Base-by-base conservation (phyloP, 805 yeast species). In the Jamesozyma lodderae region DNA sequence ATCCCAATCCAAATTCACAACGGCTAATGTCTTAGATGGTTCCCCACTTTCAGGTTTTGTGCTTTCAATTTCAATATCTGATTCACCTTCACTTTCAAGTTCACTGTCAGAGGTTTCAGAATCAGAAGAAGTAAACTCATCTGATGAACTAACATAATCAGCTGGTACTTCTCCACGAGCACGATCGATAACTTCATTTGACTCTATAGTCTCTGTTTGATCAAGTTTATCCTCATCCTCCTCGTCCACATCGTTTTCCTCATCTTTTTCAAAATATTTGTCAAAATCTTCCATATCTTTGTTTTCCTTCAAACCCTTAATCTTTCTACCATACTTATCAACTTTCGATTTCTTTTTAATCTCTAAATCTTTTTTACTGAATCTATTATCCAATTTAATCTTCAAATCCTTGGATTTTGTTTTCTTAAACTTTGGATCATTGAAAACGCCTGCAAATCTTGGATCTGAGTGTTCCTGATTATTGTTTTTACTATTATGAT, bases 1-100 rank as follows among this genome's bases (percentile, higher is more conserved):
- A 51, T 92, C 98, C 98, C 98, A 92, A 57, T 92, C 98, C 73
- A 92, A 68, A 54, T 92, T 92, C 22, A 92, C 97, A 1, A 81
- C 95, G 0, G 98, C 98, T 53, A 92, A 68, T 5, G 83, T 67
- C 24, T 65, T 66, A 1, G 94, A 70, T 22, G 95, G 94, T 2
- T 90, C 96, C 33, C 95, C 94, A 36, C 77, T 80, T 35, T 83
- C 87, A n/a, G 92, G 82, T 37, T 74, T 71, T 8, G 64, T 66
- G 16, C 30, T 24, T 47, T 74, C 82, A 9, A 68, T 48, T 46
- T 77, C 82, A 18, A 72, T 60, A 16, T 74, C 82, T 3, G 74
- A 66, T 38, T 73, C 70, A 24, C 66, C 66, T 15, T 62, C 73
- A 8, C 55, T 62, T 6, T 32, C 35, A 15, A 18, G 13, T 22